phyloP scores from a whole-genome alignment of 2,329 filamentous ascomycete genomes.

The Nigrospora oryzae region DNA sequence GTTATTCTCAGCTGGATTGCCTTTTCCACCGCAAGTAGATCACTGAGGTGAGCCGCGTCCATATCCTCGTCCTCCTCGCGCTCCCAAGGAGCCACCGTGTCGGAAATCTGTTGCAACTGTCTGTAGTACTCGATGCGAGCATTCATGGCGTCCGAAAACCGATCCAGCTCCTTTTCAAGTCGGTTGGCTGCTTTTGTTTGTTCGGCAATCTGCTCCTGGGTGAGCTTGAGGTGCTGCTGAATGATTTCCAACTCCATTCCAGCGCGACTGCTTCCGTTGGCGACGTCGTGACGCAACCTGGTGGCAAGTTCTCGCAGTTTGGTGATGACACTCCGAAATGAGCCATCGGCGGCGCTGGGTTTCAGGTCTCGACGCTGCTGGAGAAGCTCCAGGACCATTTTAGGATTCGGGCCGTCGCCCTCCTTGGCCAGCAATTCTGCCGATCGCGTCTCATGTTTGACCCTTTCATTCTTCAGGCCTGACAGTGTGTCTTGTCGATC shows the following conservation, averaged over 20 bases:
- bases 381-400: constrained; percentile 47
- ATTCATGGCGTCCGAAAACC: constrained; percentile 76
- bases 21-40: constrained; percentile 35
- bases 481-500: constrained; percentile 72
- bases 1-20: constrained; percentile 49
- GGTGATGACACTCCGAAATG: constrained; percentile 61
- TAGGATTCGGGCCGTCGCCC: constrained; percentile 63
- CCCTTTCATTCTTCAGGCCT: constrained; percentile 67
- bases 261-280: constrained; percentile 44
- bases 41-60: constrained; percentile 24
- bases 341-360: constrained; percentile 43
- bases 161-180: constrained; percentile 63
- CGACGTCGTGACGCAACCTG: constrained; percentile 49
- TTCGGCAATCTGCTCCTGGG: constrained; percentile 43
- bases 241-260: constrained; percentile 58
- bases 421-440: constrained; percentile 53
- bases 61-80: constrained; percentile 45
- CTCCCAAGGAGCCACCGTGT: constrained; percentile 71
- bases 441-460: constrained; percentile 61
- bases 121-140: constrained; percentile 81
- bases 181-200: constrained; percentile 39
- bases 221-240: constrained; percentile 50
- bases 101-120: constrained; percentile 84
- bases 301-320: constrained; percentile 58
- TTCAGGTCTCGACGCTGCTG: constrained; percentile 35